Evolutionary conservation across 2,329 filamentous ascomycete genomes (phyloP).

Genomic region (Curvularia spicifera): DNA sequence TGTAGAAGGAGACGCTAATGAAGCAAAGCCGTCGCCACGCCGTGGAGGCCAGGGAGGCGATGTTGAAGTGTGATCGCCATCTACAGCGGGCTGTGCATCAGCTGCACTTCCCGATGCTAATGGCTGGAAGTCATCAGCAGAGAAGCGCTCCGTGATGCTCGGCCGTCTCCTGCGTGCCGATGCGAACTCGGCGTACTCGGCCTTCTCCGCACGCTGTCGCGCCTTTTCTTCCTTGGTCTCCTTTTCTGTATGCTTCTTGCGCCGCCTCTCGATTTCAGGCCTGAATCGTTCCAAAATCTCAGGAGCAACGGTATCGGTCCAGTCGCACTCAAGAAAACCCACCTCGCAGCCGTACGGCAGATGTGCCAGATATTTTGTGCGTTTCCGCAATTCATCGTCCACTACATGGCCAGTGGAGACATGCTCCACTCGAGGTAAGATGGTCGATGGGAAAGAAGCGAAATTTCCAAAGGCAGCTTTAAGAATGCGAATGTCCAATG

Average conservation of each 20-base stretch:
- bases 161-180: constrained; percentile 67
- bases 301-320: constrained; percentile 83
- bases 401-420: constrained; percentile 87
- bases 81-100: constrained; percentile 33
- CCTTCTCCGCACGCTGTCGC: constrained; percentile 77
- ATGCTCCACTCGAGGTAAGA: constrained; percentile 85
- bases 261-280: constrained; percentile 75
- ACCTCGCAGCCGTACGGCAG: constrained; percentile 90
- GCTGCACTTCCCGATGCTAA: constrained; percentile 38
- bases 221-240: constrained; percentile 86
- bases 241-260: constrained; percentile 82
- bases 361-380: constrained; percentile 86
- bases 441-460: constrained; percentile 79
- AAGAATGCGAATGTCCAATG: constrained; percentile 88
- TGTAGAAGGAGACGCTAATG: constrained; percentile 78
- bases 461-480: constrained; percentile 89
- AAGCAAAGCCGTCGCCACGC: constrained; percentile 64
- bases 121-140: constrained; percentile 55
- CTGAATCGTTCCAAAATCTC: constrained; percentile 77
- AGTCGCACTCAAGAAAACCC: constrained; percentile 90
- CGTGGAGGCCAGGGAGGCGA: constrained; percentile 61
- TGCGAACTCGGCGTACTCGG: constrained; percentile 75
- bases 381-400: constrained; percentile 81
- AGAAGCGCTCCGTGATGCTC: constrained; percentile 61
- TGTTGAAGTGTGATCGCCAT: constrained; percentile 47